A percentile compares a stretch with the other conserved stretches of the same genome.
phyloP scores from a whole-genome alignment of 2,329 filamentous ascomycete species.

The Colletotrichum sp. region DNA sequence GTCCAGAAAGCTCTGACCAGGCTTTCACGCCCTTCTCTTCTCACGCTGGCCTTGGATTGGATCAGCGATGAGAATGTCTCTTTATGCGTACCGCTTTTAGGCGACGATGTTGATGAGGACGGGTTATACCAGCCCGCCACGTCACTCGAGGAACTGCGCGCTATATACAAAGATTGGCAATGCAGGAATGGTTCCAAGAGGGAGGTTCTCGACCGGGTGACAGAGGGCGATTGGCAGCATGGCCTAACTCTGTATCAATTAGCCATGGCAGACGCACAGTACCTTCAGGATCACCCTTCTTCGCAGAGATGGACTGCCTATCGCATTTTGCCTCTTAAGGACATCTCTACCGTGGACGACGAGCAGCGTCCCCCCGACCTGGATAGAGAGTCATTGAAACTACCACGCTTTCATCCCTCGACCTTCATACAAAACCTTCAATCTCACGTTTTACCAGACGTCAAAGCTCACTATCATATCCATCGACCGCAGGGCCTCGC shows the following conservation, averaged over 20 bases:
- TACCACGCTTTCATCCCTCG: slow-evolving; percentile 80
- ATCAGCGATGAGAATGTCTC: slow-evolving; percentile 69
- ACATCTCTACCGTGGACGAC: slow-evolving; percentile 41
- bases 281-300: slow-evolving; percentile 68
- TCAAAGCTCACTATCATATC: slow-evolving; percentile 85
- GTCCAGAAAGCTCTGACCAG: slow-evolving; percentile 71
- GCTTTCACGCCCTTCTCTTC: slow-evolving; percentile 73
- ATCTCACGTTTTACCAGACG: slow-evolving; percentile 74
- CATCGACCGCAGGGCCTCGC: slow-evolving; percentile 73
- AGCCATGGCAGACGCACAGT: slow-evolving; percentile 71
- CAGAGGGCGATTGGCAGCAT: slow-evolving; percentile 72
- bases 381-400: slow-evolving; percentile 50
- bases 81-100: slow-evolving; percentile 59
- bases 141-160: slow-evolving; percentile 69
- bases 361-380: slow-evolving; percentile 35
- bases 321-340: slow-evolving; percentile 59
- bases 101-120: slow-evolving; percentile 61
- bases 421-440: slow-evolving; percentile 82
- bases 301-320: slow-evolving; percentile 70
- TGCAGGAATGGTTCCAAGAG: slow-evolving; percentile 64
- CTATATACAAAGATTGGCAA: slow-evolving; percentile 67
- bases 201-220: slow-evolving; percentile 67
- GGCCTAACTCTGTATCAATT: slow-evolving; percentile 70
- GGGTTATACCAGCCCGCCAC: slow-evolving; percentile 73
- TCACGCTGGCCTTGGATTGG: slow-evolving; percentile 79